Evolutionary conservation across 2,329 filamentous ascomycete genomes (phyloP), one percentile per base, ranked within the genome.

Genomic region (Fusarium decemcellulare): DNA sequence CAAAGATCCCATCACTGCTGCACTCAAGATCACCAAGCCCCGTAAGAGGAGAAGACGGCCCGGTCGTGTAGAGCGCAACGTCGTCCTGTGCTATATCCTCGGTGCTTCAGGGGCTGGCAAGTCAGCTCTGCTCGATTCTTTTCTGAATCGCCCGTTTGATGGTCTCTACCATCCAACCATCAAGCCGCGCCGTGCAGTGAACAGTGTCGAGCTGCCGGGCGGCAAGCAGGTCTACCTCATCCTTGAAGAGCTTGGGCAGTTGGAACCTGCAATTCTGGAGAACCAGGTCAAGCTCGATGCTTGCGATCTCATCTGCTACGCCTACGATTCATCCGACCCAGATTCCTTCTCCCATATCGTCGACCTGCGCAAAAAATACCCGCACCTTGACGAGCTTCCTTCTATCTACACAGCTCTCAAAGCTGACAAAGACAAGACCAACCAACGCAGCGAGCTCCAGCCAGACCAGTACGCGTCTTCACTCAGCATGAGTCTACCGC

Each of bases 181-280:
- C 79, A 96, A 97, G 76, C 94, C 96, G 3, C 92, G 94, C 11
- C 93, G 93, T 5, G 95, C 94, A 0, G 96, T 99, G 70, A 98
- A 99, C 78, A 97, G 93, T 61, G 96, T 99, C 16, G 96, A 99
- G 78, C 88, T 99, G 1, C 94, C 94, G 47, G 96, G 96, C 10
- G 96, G 96, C 54, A 97, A 97, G 79, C 96, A 99, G 81, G 97
- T 95, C 79, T 98, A 99, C 77, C 86, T 99, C 36, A 98, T 99
- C 63, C 86, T 98, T 27, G 93, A 97, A 76, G 96, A 99, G 80
- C 90, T 98, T 1, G 96, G 96, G 36, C 94, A 98, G 80, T 85
- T 97, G n/a, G 96, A 98, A 79, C 92, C 94, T 0, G 96, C 96
- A 12, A 94, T 98, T 58, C 85, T 99, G 4, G 96, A 98, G 60